Base-by-base conservation (phyloP, 352 stramenopile species). In the Halophytophthora batemanensis region DNA sequence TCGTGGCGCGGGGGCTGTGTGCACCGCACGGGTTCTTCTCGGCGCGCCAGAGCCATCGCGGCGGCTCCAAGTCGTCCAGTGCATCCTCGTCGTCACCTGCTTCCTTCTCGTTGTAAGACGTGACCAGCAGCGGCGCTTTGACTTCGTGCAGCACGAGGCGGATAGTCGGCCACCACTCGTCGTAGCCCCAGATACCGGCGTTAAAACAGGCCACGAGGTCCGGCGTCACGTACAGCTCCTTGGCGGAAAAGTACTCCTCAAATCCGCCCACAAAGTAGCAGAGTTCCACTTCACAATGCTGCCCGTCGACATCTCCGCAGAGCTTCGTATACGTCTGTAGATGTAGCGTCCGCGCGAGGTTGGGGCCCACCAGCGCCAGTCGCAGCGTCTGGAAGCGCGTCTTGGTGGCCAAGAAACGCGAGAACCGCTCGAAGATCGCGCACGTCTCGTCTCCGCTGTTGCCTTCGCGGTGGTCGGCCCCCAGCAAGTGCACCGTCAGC, bases 171-270 rank as follows among this genome's bases (percentile, higher is more conserved):
- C 88, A 47, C 85, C 85, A 95, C 53, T 91, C 69, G 55, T 95
- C 82, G 56, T 95, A 95, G 35, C 85, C 85, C 85, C 85, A 95
- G 22, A 95, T 78, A 4, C 85, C 85, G 13, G 85, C 85, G 41
- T 95, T 93, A 50, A 93, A 95, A 51, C 79, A 91, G 35, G 90
- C 76, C 1, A 73, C 69, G 6, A 91, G 63, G 46, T 90, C 72
- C 3, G 84, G 77, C 6, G 60, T 45, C 41, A 56, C 43, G 58
- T 86, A 90, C 40, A 50, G 28, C 11, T 50, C 39, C 34, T 73
- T 71, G 39, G 86, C 73, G 2, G 51, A 22, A 42, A 73, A 77
- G 38, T 78, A 89, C 17, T 53, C 56, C 45, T 90, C 77, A 19
- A 88, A 92, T 51, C 68, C 71, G 25, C 79, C 72, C 15, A 86